phyloP scores from a whole-genome alignment of 495 filamentous ascomycete species.

The Xylaria nigripes region DNA sequence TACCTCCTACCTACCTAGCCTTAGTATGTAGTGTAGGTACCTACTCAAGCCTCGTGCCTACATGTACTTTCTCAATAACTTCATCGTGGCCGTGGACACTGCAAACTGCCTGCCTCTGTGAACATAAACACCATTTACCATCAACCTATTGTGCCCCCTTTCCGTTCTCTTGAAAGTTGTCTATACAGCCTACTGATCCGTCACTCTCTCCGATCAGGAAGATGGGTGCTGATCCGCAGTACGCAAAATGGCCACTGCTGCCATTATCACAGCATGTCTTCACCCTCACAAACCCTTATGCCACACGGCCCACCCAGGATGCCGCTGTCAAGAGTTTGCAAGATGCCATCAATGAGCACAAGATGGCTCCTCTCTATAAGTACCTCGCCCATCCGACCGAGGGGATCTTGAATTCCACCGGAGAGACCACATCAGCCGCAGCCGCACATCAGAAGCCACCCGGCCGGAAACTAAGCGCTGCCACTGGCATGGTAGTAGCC shows the following conservation, averaged over 20 bases:
- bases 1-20: no score
- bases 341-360: slow-evolving; percentile 84
- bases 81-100: background rate
- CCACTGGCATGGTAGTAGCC: slow-evolving; percentile 65
- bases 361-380: slow-evolving; percentile 95
- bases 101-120: no score
- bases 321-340: slow-evolving; percentile 73
- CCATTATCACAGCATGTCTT: slow-evolving; percentile 94
- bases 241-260: slow-evolving; percentile 88
- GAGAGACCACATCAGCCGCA: slow-evolving; percentile 59
- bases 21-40: no score
- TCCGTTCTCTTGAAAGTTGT: background rate
- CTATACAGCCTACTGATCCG: background rate
- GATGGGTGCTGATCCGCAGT: slow-evolving; percentile 97
- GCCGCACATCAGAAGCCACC: slow-evolving; percentile 39
- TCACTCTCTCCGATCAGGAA: background rate
- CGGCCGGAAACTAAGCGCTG: slow-evolving; percentile 51
- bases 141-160: background rate
- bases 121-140: background rate
- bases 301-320: slow-evolving; percentile 58
- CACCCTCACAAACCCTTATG: slow-evolving; percentile 83
- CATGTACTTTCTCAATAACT: background rate
- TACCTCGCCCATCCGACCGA: slow-evolving; percentile 91
- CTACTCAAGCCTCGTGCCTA: background rate
- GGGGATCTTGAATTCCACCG: slow-evolving; percentile 72